Evolutionary conservation across 441 rosid genomes (phyloP).

Genomic region (Melastoma candidum): DNA sequence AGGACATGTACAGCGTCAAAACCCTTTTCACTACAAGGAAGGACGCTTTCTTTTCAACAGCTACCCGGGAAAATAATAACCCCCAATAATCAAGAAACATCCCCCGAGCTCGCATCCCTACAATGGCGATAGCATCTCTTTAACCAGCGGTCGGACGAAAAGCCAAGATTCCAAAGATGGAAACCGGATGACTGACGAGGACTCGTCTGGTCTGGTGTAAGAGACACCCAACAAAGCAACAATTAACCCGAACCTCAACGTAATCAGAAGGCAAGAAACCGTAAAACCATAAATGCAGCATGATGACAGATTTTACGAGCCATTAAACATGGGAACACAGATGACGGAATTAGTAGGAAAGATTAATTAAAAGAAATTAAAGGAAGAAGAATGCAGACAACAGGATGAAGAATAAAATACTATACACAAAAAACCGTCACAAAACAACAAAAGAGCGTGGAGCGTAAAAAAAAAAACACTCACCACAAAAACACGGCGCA

Average conservation of each 20-base stretch:
- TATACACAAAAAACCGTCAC: no score
- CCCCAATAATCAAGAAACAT: slow-evolving; percentile 13
- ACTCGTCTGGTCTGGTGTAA: slow-evolving; percentile 17
- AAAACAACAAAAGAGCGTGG: no score
- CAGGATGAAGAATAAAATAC: no score
- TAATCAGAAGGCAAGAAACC: no score
- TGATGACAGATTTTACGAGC: no score
- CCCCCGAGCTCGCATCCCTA: slow-evolving; percentile 9
- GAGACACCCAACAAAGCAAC: slow-evolving; percentile 14
- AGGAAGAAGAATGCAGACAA: no score
- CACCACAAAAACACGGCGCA: no score
- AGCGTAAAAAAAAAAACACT: no score
- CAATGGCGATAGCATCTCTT: slow-evolving; percentile 3
- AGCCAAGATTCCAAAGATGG: slow-evolving; percentile 7
- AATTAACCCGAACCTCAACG: not conserved
- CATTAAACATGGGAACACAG: no score
- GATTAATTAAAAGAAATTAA: no score
- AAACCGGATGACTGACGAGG: slow-evolving; percentile 6
- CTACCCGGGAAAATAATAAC: slow-evolving; percentile 3
- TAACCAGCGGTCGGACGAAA: slow-evolving; percentile 4
- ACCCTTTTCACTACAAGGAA: slow-evolving; percentile 26
- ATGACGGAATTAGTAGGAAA: no score
- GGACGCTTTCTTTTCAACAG: slow-evolving; percentile 29
- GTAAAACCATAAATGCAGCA: no score
- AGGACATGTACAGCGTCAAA: slow-evolving; percentile 30